Base-by-base conservation (phyloP, 1,139 yeast species). In the Candida anutae region DNA sequence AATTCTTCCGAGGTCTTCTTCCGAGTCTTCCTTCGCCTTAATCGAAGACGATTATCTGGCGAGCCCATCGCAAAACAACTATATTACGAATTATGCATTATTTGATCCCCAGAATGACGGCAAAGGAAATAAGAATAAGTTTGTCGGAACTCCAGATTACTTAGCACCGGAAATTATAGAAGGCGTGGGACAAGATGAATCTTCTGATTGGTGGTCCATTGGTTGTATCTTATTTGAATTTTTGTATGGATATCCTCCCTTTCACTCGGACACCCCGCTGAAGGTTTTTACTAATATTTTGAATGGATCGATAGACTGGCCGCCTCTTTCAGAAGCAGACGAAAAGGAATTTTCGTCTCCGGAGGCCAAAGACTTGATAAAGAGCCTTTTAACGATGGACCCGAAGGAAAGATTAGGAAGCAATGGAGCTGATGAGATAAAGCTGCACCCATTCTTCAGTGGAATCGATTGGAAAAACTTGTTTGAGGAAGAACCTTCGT, bases 161-260 rank as follows among this genome's bases (percentile, higher is more conserved):
- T 68, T 93, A 23, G 94, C 99, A 0, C 99, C 99, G 0, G 99
- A 93, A 48, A 88, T 96, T 0, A 85, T 93, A 37, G 64, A 72
- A 26, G 97, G 97, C 18, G 66, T 69, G 5, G 84, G 85, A 0
- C 96, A 90, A 50, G 85, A 79, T 37, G 90, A 79, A 41, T 73
- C 80, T 24, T 78, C 94, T 21, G 99, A 93, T 60, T 93, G 98
- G 98, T 93, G 98, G 98, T 84, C 97, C 2, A 72, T 88, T 25
- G 99, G 99, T 0, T 90, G 97, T 54, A 87, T 93, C 33, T 56
- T 88, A 30, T 93, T 90, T 59, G 99, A 93, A 53, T 80, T 90
- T 46, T 55, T 87, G 28, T 83, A 83, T 50, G 98, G 98, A 0
- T 83, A 77, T 47, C 96, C 98, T 1, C 99, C 99, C 3, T 93